Evolutionary conservation across 768 basidiomycete genomes (phyloP), one percentile per base, ranked within the genome.

Genomic region (Naganishia kalamii): DNA sequence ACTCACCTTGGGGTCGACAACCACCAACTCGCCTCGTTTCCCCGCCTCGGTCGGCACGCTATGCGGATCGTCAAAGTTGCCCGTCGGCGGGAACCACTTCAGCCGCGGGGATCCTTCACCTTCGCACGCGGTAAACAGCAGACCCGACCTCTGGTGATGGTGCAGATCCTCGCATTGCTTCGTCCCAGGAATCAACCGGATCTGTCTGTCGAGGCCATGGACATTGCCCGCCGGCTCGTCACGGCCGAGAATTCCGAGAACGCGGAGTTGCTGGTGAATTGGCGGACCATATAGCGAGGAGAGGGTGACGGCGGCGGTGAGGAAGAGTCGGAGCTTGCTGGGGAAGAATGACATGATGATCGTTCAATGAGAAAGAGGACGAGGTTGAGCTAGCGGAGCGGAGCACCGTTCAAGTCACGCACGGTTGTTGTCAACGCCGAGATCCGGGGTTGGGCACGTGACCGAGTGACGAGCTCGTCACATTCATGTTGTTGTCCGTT

Each of bases 141-240:
- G 23, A 11, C 65, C 65, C 27, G 62, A 63, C 19, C 54, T 27
- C 5, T 1, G 27, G 41, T 65, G 66, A 41, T 37, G 47, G 13
- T 65, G 61, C 41, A 70, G 43, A 48, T 70, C 70, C 37, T 70
- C 70, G 13, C 65, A 65, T 17, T 70, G 67, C 33, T 37, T 23
- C n/a, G 68, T 68, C 6, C 51, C 60, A 1, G 48, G 35, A 25
- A 70, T 68, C 2, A 59, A 30, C 40, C 33, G 44, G 10, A 65
- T 63, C 25, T 54, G 3, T 1, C 33, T 35, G n/a, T 21, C n/a
- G 52, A 32, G 19, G 32, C 19, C 52, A 19, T 35, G 51, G 32
- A 35, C 35, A 32, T 52, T 52, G 2, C 32, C 51, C 17, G 19
- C 12, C 19, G 32, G 4, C 4, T 15, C 54, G 12, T 21, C 32